These are phyloP conservation scores for Phytophthora macrochlamydospora DNA, from an alignment of 352 stramenopile species.

Conservation along the genomic window DNA sequence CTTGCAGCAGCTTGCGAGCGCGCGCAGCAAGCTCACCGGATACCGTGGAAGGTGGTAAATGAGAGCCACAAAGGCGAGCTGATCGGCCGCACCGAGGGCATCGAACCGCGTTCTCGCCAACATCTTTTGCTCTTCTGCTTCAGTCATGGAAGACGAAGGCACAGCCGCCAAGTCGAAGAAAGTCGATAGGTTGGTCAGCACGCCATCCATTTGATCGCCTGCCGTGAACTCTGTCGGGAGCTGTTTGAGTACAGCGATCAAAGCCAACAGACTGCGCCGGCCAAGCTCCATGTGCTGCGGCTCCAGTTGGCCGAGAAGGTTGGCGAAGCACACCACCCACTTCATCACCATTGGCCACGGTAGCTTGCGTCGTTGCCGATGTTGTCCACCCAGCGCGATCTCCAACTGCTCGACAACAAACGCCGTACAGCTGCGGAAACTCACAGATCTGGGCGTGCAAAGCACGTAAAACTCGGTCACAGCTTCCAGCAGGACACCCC, in stretches of 20 bases:
- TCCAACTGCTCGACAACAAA: conserved; percentile 74
- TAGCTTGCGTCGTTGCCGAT: conserved; percentile 27
- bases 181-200: conserved; percentile 59
- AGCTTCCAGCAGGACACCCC: conserved; percentile 50
- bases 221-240: conserved; percentile 56
- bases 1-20: conserved; percentile 79
- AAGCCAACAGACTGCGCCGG: conserved; percentile 60
- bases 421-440: conserved; percentile 73
- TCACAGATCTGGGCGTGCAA: conserved; percentile 71
- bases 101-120: conserved; percentile 55
- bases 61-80: conserved; percentile 74
- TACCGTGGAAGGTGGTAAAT: conserved; percentile 81
- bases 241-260: conserved; percentile 83
- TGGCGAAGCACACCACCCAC: conserved; percentile 74
- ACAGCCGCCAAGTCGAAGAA: conserved; percentile 65
- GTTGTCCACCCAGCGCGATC: conserved; percentile 39
- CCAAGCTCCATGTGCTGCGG: conserved; percentile 63
- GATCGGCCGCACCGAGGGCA: conserved; percentile 46
- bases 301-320: conserved; percentile 65
- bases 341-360: conserved; percentile 69
- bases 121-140: conserved; percentile 32
- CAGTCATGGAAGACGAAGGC: conserved; percentile 27
- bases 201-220: conserved; percentile 52
- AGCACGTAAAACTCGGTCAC: conserved; percentile 74
- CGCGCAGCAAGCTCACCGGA: conserved; percentile 67